Evolutionary conservation across 129 eudicot species (phyloP).

Genomic region (Mikania micrantha): DNA sequence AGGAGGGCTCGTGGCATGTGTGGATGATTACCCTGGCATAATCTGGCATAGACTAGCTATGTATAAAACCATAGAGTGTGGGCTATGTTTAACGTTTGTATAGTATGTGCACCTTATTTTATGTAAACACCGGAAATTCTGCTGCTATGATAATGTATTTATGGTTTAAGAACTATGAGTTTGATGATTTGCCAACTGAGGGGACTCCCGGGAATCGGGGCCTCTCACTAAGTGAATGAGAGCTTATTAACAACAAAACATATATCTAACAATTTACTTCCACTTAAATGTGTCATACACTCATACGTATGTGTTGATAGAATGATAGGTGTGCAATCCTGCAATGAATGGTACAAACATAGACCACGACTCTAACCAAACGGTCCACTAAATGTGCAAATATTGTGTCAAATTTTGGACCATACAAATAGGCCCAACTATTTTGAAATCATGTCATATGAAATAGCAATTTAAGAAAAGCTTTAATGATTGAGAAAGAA

Average conservation of each 20-base stretch:
- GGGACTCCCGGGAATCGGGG: too few species aligned
- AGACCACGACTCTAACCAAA: not conserved
- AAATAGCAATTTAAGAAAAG: not conserved
- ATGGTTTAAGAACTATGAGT: too few species aligned
- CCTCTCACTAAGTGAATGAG: too few species aligned
- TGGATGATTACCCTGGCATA: too few species aligned
- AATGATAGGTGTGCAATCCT: not conserved
- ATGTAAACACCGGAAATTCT: too few species aligned
- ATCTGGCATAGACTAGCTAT: too few species aligned
- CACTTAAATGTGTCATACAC: not conserved
- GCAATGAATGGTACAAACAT: not conserved
- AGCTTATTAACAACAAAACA: not conserved
- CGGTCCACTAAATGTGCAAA: not conserved
- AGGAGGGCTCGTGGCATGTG: too few species aligned
- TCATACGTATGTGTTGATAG: not conserved
- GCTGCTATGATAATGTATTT: too few species aligned
- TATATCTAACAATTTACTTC: not conserved
- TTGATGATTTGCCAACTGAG: too few species aligned
- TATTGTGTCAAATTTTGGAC: slow-evolving; percentile 6
- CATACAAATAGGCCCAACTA: not conserved
- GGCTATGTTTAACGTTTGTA: too few species aligned
- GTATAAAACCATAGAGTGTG: too few species aligned
- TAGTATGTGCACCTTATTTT: too few species aligned
- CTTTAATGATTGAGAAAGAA: not conserved
- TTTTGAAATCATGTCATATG: not conserved